phyloP scores from a whole-genome alignment of 441 rosid genomes.

The Pelargonium myrrhifolium region DNA sequence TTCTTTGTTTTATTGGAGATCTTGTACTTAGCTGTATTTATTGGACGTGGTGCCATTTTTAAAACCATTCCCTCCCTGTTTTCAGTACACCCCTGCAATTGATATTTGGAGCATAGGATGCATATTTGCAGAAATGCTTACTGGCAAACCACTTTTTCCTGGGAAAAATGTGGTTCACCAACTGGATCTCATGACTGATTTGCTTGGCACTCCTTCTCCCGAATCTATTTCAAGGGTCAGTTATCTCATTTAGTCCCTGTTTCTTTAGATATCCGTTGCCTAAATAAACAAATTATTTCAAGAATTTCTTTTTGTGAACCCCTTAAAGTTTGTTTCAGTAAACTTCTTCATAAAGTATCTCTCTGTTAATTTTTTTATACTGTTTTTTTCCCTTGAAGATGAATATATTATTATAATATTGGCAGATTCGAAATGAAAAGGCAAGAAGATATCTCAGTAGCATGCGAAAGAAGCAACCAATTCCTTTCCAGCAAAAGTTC shows the following conservation, averaged over 20 bases:
- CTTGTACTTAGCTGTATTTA: not conserved
- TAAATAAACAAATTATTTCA: not conserved
- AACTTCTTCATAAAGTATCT: not conserved
- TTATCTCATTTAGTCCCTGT: slow-evolving; percentile 1
- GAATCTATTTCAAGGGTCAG: slow-evolving; percentile 79
- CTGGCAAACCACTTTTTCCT: slow-evolving; percentile 90
- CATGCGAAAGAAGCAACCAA: slow-evolving; percentile 84
- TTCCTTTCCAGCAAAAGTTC: slow-evolving; percentile 78
- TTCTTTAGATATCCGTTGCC: not conserved
- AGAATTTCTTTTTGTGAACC: not conserved
- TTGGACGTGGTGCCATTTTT: no score
- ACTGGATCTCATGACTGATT: slow-evolving; percentile 93
- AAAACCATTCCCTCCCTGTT: not conserved
- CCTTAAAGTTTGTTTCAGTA: not conserved
- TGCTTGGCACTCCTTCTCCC: slow-evolving; percentile 84
- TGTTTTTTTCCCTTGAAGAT: slow-evolving; percentile 1
- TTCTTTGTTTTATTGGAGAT: not conserved
- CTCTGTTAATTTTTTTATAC: slow-evolving; percentile 4
- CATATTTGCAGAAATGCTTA: slow-evolving; percentile 93
- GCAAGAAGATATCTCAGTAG: slow-evolving; percentile 94
- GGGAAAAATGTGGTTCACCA: slow-evolving; percentile 99
- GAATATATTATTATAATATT: slow-evolving; percentile 17
- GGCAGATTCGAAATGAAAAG: slow-evolving; percentile 93
- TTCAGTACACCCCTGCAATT: slow-evolving; percentile 92
- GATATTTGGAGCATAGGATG: slow-evolving; percentile 99